Base-by-base conservation (phyloP, 305 asterid species). In the Fraxinus sp. region DNA sequence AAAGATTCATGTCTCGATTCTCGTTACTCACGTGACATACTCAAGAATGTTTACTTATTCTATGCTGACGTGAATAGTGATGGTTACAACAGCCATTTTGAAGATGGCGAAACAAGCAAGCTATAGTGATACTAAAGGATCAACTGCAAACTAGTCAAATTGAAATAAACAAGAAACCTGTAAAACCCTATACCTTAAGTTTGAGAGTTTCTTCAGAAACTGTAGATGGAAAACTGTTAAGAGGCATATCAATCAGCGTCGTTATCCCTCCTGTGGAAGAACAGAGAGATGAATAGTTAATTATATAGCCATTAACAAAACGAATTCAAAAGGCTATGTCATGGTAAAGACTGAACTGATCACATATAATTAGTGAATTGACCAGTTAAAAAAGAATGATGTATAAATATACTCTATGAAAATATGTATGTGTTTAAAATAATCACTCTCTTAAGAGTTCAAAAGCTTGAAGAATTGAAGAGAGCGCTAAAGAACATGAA, bases 171-270 rank as follows among this genome's bases (percentile, higher is more conserved):
- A 30, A 24, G 78, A 41, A 66, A 76, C 49, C 16, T 57, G 20
- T 30, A 16, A 20, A 83, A 66, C 11, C 59, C 22, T 59, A 24
- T 84, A 94, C 99, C 98, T 94, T 96, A 82, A 94, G 97, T 80
- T 88, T 88, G 55, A 96, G 93, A 75, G 97, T 87, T 83, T 92
- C 98, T 89, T 88, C 95, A 46, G 98, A 92, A 86, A 92, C 92
- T 78, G 99, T 94, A 36, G 98, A 93, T 26, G 99, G 99, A 71
- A 62, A 57, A 85, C 91, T 94, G 84, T 96, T 96, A 83, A 96
- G 92, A 79, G 99, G 99, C 99, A 96, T 96, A 86, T 96, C 99
- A 78, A 96, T 86, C 90, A 96, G 86, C 68, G 98, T 96, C 13
- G 99, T 94, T 84, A 96, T 85, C 76, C 99, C 99, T 85, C 99